Evolutionary conservation across 305 asterid species (phyloP).

Genomic region (Solanum aculeatissimum): DNA sequence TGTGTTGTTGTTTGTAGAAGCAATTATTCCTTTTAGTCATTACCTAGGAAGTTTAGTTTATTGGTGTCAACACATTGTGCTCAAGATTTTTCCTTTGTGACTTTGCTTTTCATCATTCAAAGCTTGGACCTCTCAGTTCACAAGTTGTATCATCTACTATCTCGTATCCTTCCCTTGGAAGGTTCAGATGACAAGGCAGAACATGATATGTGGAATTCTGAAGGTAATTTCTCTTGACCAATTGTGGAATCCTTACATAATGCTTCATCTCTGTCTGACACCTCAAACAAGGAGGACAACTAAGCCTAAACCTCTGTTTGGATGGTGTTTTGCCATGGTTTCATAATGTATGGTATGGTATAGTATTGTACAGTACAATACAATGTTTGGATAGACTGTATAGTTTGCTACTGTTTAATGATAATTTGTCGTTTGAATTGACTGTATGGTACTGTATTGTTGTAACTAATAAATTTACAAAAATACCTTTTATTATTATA

Average conservation of each 20-base stretch:
- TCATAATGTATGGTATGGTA: too few relatives aligned
- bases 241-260: neutral
- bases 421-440: too few relatives aligned
- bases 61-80: neutral
- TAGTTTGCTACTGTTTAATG: too few relatives aligned
- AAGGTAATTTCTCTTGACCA: constrained; percentile 26
- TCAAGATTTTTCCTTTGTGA: neutral
- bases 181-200: constrained; percentile 28
- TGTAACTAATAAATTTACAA: too few relatives aligned
- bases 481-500: too few relatives aligned
- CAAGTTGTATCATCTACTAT: constrained; percentile 50
- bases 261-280: neutral
- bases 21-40: neutral
- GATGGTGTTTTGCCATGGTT: too few relatives aligned
- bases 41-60: neutral
- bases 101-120: constrained; percentile 4
- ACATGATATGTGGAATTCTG: constrained; percentile 53
- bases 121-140: constrained; percentile 59
- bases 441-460: too few relatives aligned
- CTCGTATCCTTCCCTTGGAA: constrained; percentile 43
- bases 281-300: neutral
- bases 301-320: neutral
- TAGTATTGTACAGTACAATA: too few relatives aligned
- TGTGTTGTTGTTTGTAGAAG: too few relatives aligned
- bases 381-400: too few relatives aligned